These are phyloP conservation scores for Mycena citricolor DNA, from an alignment of 1,284 basidiomycete species.

Conservation along the genomic window DNA sequence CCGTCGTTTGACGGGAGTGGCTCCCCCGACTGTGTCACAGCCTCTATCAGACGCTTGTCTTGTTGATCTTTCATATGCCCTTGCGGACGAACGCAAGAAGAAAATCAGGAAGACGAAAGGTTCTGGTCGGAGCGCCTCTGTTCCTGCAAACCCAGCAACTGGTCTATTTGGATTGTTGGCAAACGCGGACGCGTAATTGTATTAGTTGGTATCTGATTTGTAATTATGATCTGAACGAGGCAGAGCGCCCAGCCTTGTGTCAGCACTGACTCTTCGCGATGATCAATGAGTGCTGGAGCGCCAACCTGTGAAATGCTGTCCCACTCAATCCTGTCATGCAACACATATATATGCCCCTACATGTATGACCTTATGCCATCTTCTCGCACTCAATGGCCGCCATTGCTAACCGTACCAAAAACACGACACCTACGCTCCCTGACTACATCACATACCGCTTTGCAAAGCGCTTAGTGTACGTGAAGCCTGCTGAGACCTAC, in stretches of 20 bases:
- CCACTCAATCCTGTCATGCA: neutral
- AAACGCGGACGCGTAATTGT: slow-evolving; percentile 30
- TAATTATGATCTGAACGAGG: no score
- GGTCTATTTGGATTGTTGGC: slow-evolving; percentile 33
- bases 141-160: slow-evolving; percentile 17
- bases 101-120: slow-evolving; percentile 42
- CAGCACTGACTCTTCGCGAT: no score
- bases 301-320: no score
- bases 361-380: neutral
- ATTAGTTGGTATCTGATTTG: no score
- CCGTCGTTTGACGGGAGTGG: slow-evolving; percentile 38
- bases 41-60: slow-evolving; percentile 49
- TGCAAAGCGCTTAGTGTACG: slow-evolving; percentile 47
- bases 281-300: no score
- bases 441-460: slow-evolving; percentile 55
- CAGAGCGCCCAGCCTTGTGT: no score
- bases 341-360: neutral
- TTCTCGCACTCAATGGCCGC: slow-evolving; percentile 18
- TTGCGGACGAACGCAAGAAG: slow-evolving; percentile 44
- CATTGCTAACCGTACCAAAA: slow-evolving; percentile 7
- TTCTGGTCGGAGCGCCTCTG: no score
- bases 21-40: slow-evolving; percentile 27
- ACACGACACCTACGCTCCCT: slow-evolving; percentile 6
- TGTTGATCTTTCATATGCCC: slow-evolving; percentile 49
- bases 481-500: slow-evolving; percentile 45